Evolutionary conservation across 345 rosid genomes (phyloP).

Genomic region (Aethionema arabicum): DNA sequence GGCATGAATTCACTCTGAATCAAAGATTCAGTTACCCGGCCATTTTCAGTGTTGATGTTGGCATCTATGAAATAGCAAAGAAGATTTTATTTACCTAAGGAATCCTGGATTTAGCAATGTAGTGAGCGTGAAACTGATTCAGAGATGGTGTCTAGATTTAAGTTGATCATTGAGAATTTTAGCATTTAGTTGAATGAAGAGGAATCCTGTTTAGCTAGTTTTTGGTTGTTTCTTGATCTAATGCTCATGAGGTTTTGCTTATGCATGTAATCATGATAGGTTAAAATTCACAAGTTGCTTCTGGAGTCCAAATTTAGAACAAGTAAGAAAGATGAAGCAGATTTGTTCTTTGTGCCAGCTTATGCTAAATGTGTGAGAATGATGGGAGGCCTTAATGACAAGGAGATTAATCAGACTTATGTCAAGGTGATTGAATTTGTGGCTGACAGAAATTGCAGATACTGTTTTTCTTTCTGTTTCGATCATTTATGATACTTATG

Average conservation of each 20-base stretch:
- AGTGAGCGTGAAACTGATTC: neutral
- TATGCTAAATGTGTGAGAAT: constrained; percentile 86
- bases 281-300: constrained; percentile 73
- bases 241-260: constrained; percentile 7
- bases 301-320: constrained; percentile 70
- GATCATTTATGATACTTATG: neutral
- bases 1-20: neutral
- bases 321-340: constrained; percentile 72
- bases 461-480: neutral
- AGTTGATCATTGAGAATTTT: too few species aligned
- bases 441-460: neutral
- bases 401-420: constrained; percentile 82
- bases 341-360: constrained; percentile 93
- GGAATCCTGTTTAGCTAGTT: neutral
- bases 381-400: constrained; percentile 91
- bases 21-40: neutral
- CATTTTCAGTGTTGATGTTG: neutral
- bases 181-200: too few species aligned
- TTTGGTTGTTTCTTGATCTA: neutral
- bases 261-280: constrained; percentile 46
- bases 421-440: constrained; percentile 56
- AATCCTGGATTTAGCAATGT: constrained; percentile 21
- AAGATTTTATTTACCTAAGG: neutral
- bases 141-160: too few species aligned
- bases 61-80: too few species aligned